These are phyloP conservation scores for Eucalyptus viminalis DNA, from an alignment of 345 rosid genomes.

Conservation along the genomic window DNA sequence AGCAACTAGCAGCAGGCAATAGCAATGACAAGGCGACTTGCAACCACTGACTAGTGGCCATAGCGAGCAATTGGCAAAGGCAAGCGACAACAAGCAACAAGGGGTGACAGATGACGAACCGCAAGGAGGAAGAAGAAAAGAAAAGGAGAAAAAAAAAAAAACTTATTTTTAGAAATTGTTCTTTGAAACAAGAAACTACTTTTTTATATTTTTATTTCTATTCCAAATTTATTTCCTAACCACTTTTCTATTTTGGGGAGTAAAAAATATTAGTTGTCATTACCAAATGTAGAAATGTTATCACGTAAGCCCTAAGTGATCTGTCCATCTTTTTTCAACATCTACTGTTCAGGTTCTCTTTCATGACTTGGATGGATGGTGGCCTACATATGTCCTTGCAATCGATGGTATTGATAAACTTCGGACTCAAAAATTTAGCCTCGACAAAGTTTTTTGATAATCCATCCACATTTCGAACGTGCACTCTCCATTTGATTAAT, in stretches of 20 bases:
- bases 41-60: too few relatives aligned
- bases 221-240: accelerated
- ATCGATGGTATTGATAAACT: not conserved
- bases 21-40: too few relatives aligned
- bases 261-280: accelerated
- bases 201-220: too few relatives aligned
- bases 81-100: too few relatives aligned
- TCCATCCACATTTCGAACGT: not conserved
- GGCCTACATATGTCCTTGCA: not conserved
- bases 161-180: too few relatives aligned
- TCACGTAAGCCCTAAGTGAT: not conserved
- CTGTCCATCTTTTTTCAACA: not conserved
- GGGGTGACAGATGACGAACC: accelerated
- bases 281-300: too few relatives aligned
- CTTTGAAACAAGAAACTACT: too few relatives aligned
- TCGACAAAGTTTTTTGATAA: not conserved
- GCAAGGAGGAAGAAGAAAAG: too few relatives aligned
- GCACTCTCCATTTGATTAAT: not conserved
- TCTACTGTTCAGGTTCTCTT: not conserved
- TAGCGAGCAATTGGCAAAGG: too few relatives aligned
- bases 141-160: too few relatives aligned
- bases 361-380: not conserved
- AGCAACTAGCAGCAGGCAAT: accelerated
- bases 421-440: not conserved
- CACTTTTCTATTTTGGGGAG: too few relatives aligned